A percentile compares a stretch with the other conserved stretches of the same genome.
Evolutionary conservation across 257 asterid species (phyloP).

Genomic region (Eucommia ulmoides): DNA sequence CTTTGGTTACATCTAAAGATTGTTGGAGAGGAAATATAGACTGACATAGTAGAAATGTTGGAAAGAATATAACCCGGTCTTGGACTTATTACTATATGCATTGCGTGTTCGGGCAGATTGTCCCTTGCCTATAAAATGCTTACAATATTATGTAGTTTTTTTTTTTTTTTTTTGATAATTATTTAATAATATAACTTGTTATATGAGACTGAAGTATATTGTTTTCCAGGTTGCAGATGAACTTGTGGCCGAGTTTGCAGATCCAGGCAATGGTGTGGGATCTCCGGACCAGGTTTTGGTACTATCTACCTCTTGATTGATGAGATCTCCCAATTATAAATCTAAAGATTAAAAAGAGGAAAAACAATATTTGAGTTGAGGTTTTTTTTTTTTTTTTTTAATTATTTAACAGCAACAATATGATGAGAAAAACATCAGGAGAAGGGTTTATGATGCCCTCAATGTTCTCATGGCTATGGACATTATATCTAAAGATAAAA

Average conservation of each 20-base stretch:
- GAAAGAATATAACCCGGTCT: no score
- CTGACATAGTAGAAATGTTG: no score
- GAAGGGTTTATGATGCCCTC: slow-evolving; percentile 96
- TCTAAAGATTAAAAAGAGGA: background rate
- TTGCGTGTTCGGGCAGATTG: background rate
- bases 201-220: slow-evolving; percentile 10
- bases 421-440: slow-evolving; percentile 94
- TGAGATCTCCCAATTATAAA: background rate
- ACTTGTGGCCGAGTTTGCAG: slow-evolving; percentile 93
- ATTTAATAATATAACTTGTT: slow-evolving; percentile 3
- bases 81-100: background rate
- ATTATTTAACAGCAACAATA: slow-evolving; percentile 70
- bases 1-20: no score
- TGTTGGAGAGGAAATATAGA: no score
- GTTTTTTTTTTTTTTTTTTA: background rate
- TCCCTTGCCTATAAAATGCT: background rate
- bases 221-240: slow-evolving; percentile 86
- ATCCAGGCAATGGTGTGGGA: slow-evolving; percentile 43
- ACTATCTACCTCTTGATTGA: background rate
- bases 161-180: background rate
- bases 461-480: slow-evolving; percentile 99
- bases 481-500: slow-evolving; percentile 92
- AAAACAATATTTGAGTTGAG: background rate
- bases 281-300: slow-evolving; percentile 84
- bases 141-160: background rate